These are phyloP conservation scores for Sparassis latifolia DNA, from an alignment of 1,284 basidiomycete genomes.

Conservation along the genomic window DNA sequence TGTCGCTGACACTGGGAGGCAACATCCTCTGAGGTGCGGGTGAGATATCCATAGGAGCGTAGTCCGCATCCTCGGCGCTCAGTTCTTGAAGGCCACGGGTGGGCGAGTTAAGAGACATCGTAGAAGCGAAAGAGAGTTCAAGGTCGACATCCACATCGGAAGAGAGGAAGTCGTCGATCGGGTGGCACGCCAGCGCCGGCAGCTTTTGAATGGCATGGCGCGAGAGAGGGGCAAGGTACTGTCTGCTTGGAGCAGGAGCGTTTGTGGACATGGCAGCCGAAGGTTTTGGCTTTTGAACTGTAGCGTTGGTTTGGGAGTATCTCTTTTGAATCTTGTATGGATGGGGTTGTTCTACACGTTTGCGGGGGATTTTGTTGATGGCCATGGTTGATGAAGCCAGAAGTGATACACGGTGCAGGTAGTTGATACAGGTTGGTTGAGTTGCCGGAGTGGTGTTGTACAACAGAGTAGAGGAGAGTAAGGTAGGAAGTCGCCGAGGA, in stretches of 20 bases:
- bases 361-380: not conserved
- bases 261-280: not conserved
- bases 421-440: not conserved
- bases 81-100: slow-evolving; percentile 38
- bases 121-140: slow-evolving; percentile 75
- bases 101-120: slow-evolving; percentile 70
- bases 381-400: not conserved
- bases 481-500: not conserved
- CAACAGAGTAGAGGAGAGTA: not conserved
- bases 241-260: slow-evolving; percentile 14
- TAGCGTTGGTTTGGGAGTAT: slow-evolving; percentile 17
- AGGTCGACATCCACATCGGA: slow-evolving; percentile 60
- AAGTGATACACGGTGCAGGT: not conserved
- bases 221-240: slow-evolving; percentile 39
- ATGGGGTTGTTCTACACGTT: slow-evolving; percentile 1
- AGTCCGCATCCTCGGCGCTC: slow-evolving; percentile 38
- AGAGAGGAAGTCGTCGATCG: slow-evolving; percentile 59
- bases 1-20: slow-evolving; percentile 8
- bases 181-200: slow-evolving; percentile 34
- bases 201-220: slow-evolving; percentile 39
- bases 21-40: slow-evolving; percentile 44
- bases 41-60: slow-evolving; percentile 71
- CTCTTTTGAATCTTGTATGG: slow-evolving; percentile 41
- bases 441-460: not conserved
- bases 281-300: slow-evolving; percentile 20